phyloP scores from a whole-genome alignment of 2,329 filamentous ascomycete genomes.

The Microsporum ferrugineum region DNA sequence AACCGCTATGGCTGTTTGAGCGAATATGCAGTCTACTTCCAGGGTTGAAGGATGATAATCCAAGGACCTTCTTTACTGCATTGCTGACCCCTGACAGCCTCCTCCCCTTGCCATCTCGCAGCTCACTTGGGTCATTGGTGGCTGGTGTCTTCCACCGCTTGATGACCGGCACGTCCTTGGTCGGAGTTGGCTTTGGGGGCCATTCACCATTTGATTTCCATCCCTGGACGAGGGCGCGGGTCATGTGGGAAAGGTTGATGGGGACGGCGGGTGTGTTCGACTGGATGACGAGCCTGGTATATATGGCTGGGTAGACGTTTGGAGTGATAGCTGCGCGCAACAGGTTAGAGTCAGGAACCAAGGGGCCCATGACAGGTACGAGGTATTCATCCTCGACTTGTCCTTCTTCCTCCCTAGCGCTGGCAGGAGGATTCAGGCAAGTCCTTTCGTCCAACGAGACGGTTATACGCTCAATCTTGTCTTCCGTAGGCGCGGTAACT shows the following conservation, averaged over 20 bases:
- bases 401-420: too few species aligned
- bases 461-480: not conserved
- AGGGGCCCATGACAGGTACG: constrained; percentile 60
- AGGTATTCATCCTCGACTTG: constrained; percentile 38
- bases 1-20: constrained; percentile 19
- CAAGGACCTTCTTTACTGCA: constrained; percentile 32
- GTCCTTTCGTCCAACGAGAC: not conserved
- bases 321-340: constrained; percentile 68
- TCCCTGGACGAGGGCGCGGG: constrained; percentile 67
- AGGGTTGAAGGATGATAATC: constrained; percentile 24
- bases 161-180: constrained; percentile 18
- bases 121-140: not conserved
- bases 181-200: constrained; percentile 54
- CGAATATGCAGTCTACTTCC: constrained; percentile 30
- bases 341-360: constrained; percentile 62
- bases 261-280: constrained; percentile 73
- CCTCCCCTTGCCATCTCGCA: not conserved
- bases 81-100: constrained; percentile 28
- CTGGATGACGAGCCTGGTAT: constrained; percentile 76
- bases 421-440: not conserved
- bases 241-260: constrained; percentile 74
- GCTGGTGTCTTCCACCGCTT: constrained; percentile 4
- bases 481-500: not conserved
- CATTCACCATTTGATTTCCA: constrained; percentile 93
- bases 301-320: constrained; percentile 66